Base-by-base conservation (phyloP, 495 filamentous ascomycete species). In the Penicillium simplicissimum region DNA sequence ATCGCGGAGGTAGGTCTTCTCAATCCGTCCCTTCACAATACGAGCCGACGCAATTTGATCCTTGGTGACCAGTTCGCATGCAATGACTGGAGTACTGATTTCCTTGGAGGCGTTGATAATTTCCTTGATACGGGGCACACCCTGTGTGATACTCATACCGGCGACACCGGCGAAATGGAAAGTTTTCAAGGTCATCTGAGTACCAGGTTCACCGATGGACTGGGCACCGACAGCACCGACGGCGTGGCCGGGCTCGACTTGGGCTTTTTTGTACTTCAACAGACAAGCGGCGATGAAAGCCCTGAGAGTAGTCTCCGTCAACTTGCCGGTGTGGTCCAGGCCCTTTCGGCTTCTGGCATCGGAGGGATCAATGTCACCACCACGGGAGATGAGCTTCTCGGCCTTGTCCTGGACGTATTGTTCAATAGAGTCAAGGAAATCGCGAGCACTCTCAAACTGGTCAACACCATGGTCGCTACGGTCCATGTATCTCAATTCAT, bases 101-200 rank as follows among this genome's bases (percentile, higher is more conserved):
- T 78, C 80, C 72, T 89, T 94, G 10, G 90, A 93, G 8, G 95
- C 95, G 76, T 98, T 98, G 85, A 98, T 98, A 68, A 98, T 98
- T 83, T 98, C 95, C 78, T 98, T 98, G 74, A 98, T 98, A 85
- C 95, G 95, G 2, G 95, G 95, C 2, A 98, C 95, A 88, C 95
- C 95, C 71, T 96, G 91, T 0, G 96, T 98, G 67, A 98, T 95
- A 82, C 90, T 96, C 94, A 98, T 97, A 68, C 93, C 93, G 25
- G 94, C 96, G 62, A 98, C 96, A 89, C 95, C 95, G 68, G 95
- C 95, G 79, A 98, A 98, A 88, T 98, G 95, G 88, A 98, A 98
- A 73, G 95, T 98, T 79, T 98, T 98, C 67, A 98, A 80, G 2
- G 95, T 98, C 96, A 98, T 98, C 75, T 98, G 96, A 4, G 96